Conservation (phyloP, 371 early-diverging fungal genomes). For the Batkoa obscura region DNA sequence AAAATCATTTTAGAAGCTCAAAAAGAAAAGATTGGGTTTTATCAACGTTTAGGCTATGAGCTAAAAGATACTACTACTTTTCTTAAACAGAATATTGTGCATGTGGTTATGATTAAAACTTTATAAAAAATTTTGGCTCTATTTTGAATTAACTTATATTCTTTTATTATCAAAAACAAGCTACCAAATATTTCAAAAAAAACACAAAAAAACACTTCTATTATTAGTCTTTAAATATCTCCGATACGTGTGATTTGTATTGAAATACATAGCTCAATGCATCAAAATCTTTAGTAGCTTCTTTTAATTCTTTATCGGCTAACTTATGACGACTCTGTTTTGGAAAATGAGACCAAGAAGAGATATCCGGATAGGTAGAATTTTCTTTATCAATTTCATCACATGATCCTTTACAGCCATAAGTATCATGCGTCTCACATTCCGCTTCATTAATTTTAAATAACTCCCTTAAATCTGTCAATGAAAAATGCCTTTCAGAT, state of each 20-base stretch:
- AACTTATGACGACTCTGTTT: constrained; percentile 41
- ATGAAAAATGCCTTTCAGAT: constrained; percentile 78
- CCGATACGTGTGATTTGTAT: constrained; percentile 63
- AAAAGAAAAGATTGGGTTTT: no score
- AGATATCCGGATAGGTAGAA: constrained; percentile 53
- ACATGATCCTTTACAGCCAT: constrained; percentile 73
- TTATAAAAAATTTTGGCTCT: no score
- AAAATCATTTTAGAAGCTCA: no score
- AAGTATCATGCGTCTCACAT: constrained; percentile 90
- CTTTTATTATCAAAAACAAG: no score
- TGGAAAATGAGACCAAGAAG: constrained; percentile 78
- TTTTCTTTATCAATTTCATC: constrained; percentile 23
- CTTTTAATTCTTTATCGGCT: constrained; percentile 51
- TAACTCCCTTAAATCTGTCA: constrained; percentile 70
- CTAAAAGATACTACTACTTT: no score
- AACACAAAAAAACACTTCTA: no score
- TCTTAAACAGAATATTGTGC: no score
- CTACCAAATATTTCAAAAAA: no score
- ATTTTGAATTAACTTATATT: no score
- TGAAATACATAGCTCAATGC: constrained; percentile 77
- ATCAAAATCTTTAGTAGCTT: constrained; percentile 37
- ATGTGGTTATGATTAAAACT: no score
- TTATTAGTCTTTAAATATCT: no score
- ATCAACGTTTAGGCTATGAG: no score
- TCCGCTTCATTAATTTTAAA: constrained; percentile 62